These are phyloP conservation scores for Gracilaria domingensis DNA, from an alignment of 23 red algal species.

Conservation along the genomic window DNA sequence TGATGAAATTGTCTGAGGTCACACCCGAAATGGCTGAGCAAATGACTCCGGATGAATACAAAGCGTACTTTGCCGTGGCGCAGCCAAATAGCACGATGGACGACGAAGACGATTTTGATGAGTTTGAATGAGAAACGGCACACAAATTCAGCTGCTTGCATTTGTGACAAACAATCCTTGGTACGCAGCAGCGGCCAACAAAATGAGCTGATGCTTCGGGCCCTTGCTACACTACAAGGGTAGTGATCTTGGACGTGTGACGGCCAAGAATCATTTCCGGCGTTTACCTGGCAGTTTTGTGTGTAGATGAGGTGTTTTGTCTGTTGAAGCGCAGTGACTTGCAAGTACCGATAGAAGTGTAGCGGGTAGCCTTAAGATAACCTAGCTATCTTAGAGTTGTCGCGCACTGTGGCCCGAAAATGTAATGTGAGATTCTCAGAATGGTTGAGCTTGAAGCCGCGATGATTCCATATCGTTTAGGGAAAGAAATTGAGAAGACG, in stretches of 20 bases:
- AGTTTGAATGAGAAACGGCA: constrained; percentile 30
- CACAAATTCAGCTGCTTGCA: not conserved
- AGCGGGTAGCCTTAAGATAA: too few species aligned
- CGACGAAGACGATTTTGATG: constrained; percentile 64
- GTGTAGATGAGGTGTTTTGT: not conserved
- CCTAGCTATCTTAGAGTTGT: too few species aligned
- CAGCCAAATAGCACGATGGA: constrained; percentile 19
- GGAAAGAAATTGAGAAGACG: too few species aligned
- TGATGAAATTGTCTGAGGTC: constrained; percentile 54
- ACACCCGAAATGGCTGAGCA: constrained; percentile 57
- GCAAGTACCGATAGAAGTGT: not conserved
- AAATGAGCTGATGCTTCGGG: not conserved
- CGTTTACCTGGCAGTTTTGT: not conserved
- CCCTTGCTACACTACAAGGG: not conserved
- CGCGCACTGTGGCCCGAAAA: too few species aligned
- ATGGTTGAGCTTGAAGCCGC: too few species aligned
- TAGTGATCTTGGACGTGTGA: too few species aligned
- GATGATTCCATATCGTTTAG: too few species aligned
- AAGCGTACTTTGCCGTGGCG: constrained; percentile 50
- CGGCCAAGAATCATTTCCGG: not conserved
- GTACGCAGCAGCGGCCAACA: not conserved
- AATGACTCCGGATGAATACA: constrained; percentile 69
- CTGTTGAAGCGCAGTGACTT: not conserved
- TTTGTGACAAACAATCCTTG: not conserved
- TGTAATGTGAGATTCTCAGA: too few species aligned